Evolutionary conservation across 2,329 filamentous ascomycete species (phyloP), one percentile per base, ranked within the genome.

Genomic region (Rasamsonia emersonii): DNA sequence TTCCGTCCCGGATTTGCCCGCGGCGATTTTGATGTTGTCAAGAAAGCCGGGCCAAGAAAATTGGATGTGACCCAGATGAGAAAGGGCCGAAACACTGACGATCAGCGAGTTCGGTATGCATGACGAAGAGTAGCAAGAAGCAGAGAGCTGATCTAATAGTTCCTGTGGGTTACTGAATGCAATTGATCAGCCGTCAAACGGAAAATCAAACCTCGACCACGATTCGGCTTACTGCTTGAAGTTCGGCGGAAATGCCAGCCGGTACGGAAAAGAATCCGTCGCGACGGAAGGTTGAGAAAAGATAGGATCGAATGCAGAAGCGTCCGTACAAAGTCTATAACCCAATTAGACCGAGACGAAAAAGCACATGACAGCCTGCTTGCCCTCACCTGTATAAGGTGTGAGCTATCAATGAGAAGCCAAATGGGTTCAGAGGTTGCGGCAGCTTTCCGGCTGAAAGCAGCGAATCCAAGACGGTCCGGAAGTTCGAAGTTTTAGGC

Each of bases 11-110:
- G 35, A 38, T 28, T 40, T 40, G 7, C 38, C 38, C 9, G 38
- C 38, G 9, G 38, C 38, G 20, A 40, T 23, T 24, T 40, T 40
- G 25, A 40, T 30, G 18, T 40, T 40, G 25, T 40, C 30, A 24
- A 40, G 24, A 34, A 40, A 40, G n/a, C 30, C 28, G 9, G 38
- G 27, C 38, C 38, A 40, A 23, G 35, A 38, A 37, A 40, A 40
- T 26, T 40, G 38, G 9, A 40, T 34, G 21, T 40, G 38, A 16
- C 35, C 35, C 13, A 38, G 38, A 24, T 40, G 38, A 7, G 38
- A 40, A 15, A 40, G 38, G 15, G 38, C 38, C 10, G 38, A 40
- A 9, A 40, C 38, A 21, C 30, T 40, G 24, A 40, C 35, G 30
- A 40, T 20, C 24, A 40, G 35, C 15, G 38, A 24, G 14, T 38